These are phyloP conservation scores for Trichoderma parareesei DNA, from an alignment of 495 filamentous ascomycete species.

Conservation along the genomic window DNA sequence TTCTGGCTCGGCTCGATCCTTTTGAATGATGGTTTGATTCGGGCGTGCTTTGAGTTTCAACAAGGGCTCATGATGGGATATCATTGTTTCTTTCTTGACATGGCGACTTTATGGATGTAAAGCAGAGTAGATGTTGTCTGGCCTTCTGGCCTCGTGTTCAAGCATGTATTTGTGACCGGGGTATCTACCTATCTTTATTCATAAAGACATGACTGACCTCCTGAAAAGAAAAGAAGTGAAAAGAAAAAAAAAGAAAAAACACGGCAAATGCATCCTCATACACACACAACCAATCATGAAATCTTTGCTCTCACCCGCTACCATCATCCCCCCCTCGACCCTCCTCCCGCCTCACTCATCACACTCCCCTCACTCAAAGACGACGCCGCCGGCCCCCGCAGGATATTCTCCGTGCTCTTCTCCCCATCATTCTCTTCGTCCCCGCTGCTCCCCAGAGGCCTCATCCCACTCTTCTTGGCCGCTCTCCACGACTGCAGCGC, in stretches of 20 bases:
- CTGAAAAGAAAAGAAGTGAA: too few relatives aligned
- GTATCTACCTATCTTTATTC: too few relatives aligned
- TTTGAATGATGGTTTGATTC: too few relatives aligned
- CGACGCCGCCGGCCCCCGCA: neutral
- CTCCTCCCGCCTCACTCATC: neutral
- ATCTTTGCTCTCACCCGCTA: neutral
- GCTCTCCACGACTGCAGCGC: constrained; percentile 19
- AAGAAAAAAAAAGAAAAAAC: neutral
- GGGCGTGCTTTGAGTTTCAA: too few relatives aligned
- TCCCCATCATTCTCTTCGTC: neutral
- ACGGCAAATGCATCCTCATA: neutral
- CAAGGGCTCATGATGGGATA: too few relatives aligned
- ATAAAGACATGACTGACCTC: neutral
- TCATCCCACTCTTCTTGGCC: constrained; percentile 14
- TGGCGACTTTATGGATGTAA: too few relatives aligned
- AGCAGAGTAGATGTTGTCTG: too few relatives aligned
- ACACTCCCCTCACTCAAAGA: neutral
- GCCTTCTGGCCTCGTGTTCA: too few relatives aligned
- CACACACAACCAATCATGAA: too few relatives aligned
- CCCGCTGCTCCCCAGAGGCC: constrained; percentile 16
- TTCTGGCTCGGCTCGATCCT: too few relatives aligned
- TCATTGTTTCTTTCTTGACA: too few relatives aligned
- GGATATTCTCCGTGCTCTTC: constrained; percentile 7
- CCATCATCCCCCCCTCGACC: neutral
- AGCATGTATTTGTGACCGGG: too few relatives aligned